These are phyloP conservation scores for Trypanosoma scelopori DNA, from an alignment of 208 protist species.

Conservation along the genomic window DNA sequence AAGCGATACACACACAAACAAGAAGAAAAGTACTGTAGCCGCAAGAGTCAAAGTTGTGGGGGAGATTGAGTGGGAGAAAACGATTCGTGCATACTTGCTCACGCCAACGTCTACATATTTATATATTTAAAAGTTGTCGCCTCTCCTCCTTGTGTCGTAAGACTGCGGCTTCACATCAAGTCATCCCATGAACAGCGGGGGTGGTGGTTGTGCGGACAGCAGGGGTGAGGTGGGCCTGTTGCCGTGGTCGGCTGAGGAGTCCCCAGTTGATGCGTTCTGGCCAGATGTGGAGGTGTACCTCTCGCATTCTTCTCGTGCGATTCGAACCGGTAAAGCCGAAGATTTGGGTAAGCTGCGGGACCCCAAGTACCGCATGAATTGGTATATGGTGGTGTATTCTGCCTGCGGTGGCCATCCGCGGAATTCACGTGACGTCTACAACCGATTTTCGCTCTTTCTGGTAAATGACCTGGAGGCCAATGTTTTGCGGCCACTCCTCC, in stretches of 20 bases:
- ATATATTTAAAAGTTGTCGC: no score
- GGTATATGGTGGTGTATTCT: constrained; percentile 74
- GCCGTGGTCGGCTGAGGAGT: background rate
- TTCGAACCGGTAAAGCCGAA: constrained; percentile 18
- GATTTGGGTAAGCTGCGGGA: constrained; percentile 7
- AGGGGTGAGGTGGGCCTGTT: background rate
- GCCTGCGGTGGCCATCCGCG: constrained; percentile 50
- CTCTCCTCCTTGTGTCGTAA: no score
- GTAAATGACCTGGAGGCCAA: constrained; percentile 54
- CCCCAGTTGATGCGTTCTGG: constrained; percentile 21
- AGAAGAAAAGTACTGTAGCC: no score
- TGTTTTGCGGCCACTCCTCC: constrained; percentile 59
- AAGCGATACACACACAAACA: no score
- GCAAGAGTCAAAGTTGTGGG: no score
- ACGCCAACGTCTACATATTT: no score
- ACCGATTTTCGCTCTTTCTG: constrained; percentile 46
- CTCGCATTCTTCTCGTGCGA: background rate
- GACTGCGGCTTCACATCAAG: no score
- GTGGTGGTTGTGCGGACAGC: background rate
- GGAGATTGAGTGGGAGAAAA: no score
- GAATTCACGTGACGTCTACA: constrained; percentile 60
- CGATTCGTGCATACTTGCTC: no score
- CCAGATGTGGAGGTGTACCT: constrained; percentile 22
- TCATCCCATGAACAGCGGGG: background rate
- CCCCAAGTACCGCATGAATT: constrained; percentile 55